Evolutionary conservation across 208 protist species (phyloP).

Genomic region (Phytomonas francai): DNA sequence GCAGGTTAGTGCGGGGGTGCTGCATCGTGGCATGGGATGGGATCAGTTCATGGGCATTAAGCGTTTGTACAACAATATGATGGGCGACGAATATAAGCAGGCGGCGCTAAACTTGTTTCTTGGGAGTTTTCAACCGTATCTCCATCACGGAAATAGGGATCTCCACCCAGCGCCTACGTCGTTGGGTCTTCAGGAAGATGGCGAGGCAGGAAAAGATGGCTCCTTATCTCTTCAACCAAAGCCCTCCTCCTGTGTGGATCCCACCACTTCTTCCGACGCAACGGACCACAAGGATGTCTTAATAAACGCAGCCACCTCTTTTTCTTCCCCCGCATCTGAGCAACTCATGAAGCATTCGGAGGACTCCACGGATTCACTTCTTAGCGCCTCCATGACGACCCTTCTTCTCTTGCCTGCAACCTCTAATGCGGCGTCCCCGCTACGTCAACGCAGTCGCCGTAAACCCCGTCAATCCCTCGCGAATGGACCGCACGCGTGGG

Average conservation of each 20-base stretch:
- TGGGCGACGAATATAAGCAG: slow-evolving; percentile 78
- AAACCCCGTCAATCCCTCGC: not conserved
- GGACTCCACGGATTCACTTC: not conserved
- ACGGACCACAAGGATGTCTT: not conserved
- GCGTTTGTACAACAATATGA: slow-evolving; percentile 82
- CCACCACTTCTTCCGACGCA: not conserved
- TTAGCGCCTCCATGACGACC: slow-evolving; percentile 2
- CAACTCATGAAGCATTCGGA: not conserved
- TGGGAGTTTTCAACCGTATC: slow-evolving; percentile 49
- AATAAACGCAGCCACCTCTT: not conserved
- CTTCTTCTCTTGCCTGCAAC: slow-evolving; percentile 11
- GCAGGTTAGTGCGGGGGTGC: slow-evolving; percentile 79
- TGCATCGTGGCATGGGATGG: slow-evolving; percentile 75
- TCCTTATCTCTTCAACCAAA: not conserved
- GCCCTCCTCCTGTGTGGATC: not conserved
- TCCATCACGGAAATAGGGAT: slow-evolving; percentile 13
- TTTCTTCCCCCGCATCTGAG: not conserved
- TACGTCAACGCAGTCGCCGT: not conserved
- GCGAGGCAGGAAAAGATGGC: not conserved
- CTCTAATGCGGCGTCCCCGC: not conserved
- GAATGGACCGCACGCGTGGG: slow-evolving; percentile 12
- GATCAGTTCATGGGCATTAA: slow-evolving; percentile 83
- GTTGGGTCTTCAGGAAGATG: not conserved
- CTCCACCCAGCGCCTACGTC: slow-evolving; percentile 1
- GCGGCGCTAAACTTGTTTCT: slow-evolving; percentile 74